Evolutionary conservation across 1,139 yeast species (phyloP), one percentile per base, ranked within the genome.

Genomic region (Entelexis sorbosivorans): DNA sequence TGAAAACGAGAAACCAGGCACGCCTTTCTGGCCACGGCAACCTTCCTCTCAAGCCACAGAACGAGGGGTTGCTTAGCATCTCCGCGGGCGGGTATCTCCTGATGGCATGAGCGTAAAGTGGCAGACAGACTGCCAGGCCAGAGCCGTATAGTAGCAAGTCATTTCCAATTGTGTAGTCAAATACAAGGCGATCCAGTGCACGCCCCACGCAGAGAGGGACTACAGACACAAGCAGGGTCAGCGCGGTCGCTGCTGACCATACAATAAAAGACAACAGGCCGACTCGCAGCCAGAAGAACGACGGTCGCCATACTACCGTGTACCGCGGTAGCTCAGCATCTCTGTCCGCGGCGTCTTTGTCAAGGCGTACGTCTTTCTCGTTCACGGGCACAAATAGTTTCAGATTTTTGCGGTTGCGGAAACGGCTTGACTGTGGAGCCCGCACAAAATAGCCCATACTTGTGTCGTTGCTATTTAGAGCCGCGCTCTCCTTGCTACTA

Each of bases 281-380:
- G 46, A 88, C 73, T 50, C 96, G 73, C 14, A 64, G 46, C 50
- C 78, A 74, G 65, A 91, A 86, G 53, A 74, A 61, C 2, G 95
- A 95, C 3, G 98, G 98, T 50, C 88, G 73, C 66, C 89, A 91
- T 1, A 89, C 96, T 32, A 89, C 76, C 1, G 78, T 72, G 63
- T 89, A 86, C 1, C 77, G 73, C 54, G 79, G 78, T 44, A 79
- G 78, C 43, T 63, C 69, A 33, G 64, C 64, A 1, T 63, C 63
- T 2, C 69, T 71, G 29, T 69, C 69, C 14, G 66, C 66, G 45
- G 71, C 71, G 10, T 9, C 20, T 5, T 74, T 74, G 44, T 73
- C 76, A 26, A 81, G 66, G 20, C 85, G 72, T 52, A 74, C 73
- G 64, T 89, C 96, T 60, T 82, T 83, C 59, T 79, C 82, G 0